Percentiles rank a stretch among this genome's conserved stretches.
These are phyloP conservation scores for Marchantia polymorpha DNA, from an alignment of 225 moss, liverwort and hornwort species.

Conservation along the genomic window DNA sequence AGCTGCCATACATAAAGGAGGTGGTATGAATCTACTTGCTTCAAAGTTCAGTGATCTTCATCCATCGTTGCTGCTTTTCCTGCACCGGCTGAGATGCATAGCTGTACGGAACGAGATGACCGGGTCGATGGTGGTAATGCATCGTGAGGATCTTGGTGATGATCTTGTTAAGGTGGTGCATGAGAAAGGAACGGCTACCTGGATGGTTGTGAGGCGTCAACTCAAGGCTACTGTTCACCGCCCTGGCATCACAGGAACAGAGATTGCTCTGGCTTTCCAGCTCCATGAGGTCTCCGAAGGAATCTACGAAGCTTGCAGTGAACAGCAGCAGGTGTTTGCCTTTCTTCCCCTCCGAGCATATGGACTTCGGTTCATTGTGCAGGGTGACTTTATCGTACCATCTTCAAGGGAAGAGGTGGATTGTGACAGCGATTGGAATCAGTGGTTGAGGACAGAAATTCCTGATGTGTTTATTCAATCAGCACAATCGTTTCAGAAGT, in stretches of 20 bases:
- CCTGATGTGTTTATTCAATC: conserved; percentile 59
- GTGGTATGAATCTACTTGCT: conserved; percentile 69
- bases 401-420: conserved; percentile 98
- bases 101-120: conserved; percentile 68
- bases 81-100: conserved; percentile 76
- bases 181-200: conserved; percentile 66
- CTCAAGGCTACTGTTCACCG: conserved; percentile 64
- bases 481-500: conserved; percentile 35
- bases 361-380: conserved; percentile 89
- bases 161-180: conserved; percentile 78
- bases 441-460: conserved; percentile 89
- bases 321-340: conserved; percentile 94
- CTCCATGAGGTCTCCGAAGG: conserved; percentile 53
- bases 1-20: conserved; percentile 58
- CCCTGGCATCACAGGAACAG: conserved; percentile 65
- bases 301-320: conserved; percentile 54
- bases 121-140: conserved; percentile 67
- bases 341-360: conserved; percentile 91
- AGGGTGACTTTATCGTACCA: conserved; percentile 85
- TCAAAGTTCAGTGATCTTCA: conserved; percentile 88
- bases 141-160: conserved; percentile 65
- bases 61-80: conserved; percentile 87
- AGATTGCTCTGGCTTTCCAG: conserved; percentile 83
- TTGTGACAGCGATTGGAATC: conserved; percentile 92
- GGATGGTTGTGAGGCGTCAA: conserved; percentile 81